A percentile compares a stretch with the other conserved stretches of the same genome.
These are phyloP conservation scores for Fulvia fulva DNA, from an alignment of 2,329 filamentous ascomycete species.

Conservation along the genomic window DNA sequence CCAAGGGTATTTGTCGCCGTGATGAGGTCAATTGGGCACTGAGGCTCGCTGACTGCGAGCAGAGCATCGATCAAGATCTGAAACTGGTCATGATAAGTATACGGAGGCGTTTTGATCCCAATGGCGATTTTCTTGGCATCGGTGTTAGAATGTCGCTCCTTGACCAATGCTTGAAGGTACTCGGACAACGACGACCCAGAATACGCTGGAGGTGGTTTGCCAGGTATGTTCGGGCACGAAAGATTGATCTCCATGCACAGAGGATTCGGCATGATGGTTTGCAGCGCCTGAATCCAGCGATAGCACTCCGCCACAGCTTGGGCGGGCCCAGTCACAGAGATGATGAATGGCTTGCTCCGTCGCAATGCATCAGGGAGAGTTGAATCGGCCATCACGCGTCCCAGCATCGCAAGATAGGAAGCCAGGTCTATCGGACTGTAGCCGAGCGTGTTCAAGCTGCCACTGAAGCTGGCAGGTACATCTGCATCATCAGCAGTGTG, in stretches of 20 bases:
- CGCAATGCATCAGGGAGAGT: constrained; percentile 15
- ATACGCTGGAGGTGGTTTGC: constrained; percentile 68
- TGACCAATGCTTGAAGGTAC: constrained; percentile 52
- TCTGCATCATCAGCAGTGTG: constrained; percentile 10
- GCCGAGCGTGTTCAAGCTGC: constrained; percentile 64
- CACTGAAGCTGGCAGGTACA: constrained; percentile 29
- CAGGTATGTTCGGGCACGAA: constrained; percentile 70
- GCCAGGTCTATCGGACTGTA: constrained; percentile 64
- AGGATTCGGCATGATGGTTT: constrained; percentile 39
- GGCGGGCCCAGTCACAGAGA: constrained; percentile 66
- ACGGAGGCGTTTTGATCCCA: constrained; percentile 73
- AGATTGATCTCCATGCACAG: constrained; percentile 74
- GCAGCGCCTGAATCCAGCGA: constrained; percentile 40
- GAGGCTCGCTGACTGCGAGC: constrained; percentile 26
- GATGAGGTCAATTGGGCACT: constrained; percentile 59
- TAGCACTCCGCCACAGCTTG: constrained; percentile 58
- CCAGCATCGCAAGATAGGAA: constrained; percentile 57
- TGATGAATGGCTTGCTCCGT: constrained; percentile 57
- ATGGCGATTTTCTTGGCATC: constrained; percentile 39
- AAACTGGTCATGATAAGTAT: constrained; percentile 67
- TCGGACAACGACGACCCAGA: constrained; percentile 46
- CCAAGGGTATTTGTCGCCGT: constrained; percentile 74
- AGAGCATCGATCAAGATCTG: constrained; percentile 53
- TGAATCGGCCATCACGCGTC: constrained; percentile 17
- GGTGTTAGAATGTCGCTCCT: not conserved